Evolutionary conservation across 2,329 filamentous ascomycete species (phyloP).

Genomic region (Calonectria hongkongensis): DNA sequence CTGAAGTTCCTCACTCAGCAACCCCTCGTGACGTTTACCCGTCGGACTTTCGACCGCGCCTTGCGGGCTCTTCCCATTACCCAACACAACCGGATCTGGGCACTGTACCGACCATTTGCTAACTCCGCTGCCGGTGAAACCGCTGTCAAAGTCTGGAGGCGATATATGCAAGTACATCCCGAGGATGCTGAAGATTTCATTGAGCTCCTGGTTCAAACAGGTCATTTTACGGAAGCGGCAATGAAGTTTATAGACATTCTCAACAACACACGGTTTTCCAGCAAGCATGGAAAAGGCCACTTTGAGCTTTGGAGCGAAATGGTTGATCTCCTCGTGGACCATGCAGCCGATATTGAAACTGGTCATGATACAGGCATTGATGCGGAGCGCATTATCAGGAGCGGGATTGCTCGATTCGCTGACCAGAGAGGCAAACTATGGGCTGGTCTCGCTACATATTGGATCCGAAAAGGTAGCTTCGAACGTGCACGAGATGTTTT

Average conservation of each 20-base stretch:
- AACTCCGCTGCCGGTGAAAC: slow-evolving; percentile 93
- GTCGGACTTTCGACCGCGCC: slow-evolving; percentile 93
- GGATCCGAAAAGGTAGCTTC: slow-evolving; percentile 94
- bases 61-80: slow-evolving; percentile 93
- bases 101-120: slow-evolving; percentile 91
- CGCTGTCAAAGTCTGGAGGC: slow-evolving; percentile 92
- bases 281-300: slow-evolving; percentile 94
- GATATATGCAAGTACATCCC: slow-evolving; percentile 98
- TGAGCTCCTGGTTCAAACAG: slow-evolving; percentile 87
- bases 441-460: slow-evolving; percentile 96
- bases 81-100: slow-evolving; percentile 97
- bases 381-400: slow-evolving; percentile 93
- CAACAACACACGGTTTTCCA: slow-evolving; percentile 92
- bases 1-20: slow-evolving; percentile 92
- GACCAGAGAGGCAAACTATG: slow-evolving; percentile 97
- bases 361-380: slow-evolving; percentile 89
- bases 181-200: slow-evolving; percentile 98
- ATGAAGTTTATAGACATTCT: slow-evolving; percentile 93
- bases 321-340: slow-evolving; percentile 93
- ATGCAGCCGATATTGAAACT: slow-evolving; percentile 90
- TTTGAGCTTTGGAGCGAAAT: slow-evolving; percentile 99
- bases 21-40: slow-evolving; percentile 90
- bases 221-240: slow-evolving; percentile 92
- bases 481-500: slow-evolving; percentile 95
- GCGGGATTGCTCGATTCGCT: slow-evolving; percentile 91